Conservation (phyloP, 495 filamentous ascomycete genomes). For the Sordaria brevicollis region DNA sequence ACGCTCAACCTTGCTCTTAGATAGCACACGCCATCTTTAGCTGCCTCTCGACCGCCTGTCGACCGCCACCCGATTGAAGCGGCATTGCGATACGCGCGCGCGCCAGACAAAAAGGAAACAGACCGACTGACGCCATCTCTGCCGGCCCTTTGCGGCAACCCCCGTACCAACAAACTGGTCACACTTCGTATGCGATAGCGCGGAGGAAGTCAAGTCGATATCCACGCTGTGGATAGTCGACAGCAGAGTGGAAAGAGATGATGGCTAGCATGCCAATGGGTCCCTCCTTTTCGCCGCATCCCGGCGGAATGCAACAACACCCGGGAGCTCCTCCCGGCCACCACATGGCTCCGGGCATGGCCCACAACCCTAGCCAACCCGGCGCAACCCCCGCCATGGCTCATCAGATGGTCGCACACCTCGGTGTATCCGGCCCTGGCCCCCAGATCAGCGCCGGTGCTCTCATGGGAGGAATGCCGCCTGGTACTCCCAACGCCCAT, state of each 20-base stretch:
- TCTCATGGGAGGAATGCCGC: constrained; percentile 72
- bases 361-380: constrained; percentile 57
- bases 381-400: constrained; percentile 56
- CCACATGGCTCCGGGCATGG: constrained; percentile 44
- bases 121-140: constrained; percentile 1
- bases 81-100: constrained; percentile 5
- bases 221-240: constrained; percentile 43
- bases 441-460: constrained; percentile 71
- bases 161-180: background rate
- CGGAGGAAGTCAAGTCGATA: constrained; percentile 28
- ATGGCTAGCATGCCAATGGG: constrained; percentile 55
- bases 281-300: constrained; percentile 54
- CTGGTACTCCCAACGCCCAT: constrained; percentile 64
- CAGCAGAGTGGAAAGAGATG: constrained; percentile 31
- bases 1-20: background rate
- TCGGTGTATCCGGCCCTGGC: constrained; percentile 72
- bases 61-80: constrained; percentile 6
- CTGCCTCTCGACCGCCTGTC: constrained; percentile 2
- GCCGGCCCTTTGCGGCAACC: constrained; percentile 1
- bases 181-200: constrained; percentile 36
- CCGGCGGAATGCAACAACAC: constrained; percentile 67
- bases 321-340: constrained; percentile 66
- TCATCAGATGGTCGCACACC: constrained; percentile 61
- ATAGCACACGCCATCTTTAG: background rate
- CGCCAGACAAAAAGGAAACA: background rate